Base-by-base conservation (phyloP, 768 basidiomycete species). In the Daedaleopsis sinensis region DNA sequence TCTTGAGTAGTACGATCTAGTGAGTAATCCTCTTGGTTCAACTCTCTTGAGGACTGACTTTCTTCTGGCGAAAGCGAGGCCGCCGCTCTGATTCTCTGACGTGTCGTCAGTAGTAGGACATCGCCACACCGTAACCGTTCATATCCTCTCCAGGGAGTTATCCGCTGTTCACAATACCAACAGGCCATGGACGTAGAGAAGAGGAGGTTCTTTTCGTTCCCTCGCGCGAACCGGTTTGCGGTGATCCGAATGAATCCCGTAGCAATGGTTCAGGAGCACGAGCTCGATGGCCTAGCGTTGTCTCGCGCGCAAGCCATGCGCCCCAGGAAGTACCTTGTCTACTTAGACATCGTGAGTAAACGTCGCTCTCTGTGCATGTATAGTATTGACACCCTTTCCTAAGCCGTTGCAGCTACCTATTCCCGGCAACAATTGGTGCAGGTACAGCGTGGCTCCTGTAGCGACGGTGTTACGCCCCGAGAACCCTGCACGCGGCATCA, bases 361-460 rank as follows among this genome's bases (percentile, higher is more conserved):
- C 9, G 5, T n/a, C n/a, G n/a, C 44, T 21, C n/a, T 18, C 9
- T 9, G 44, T 12, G 27, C 35, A 55, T 15, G n/a, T 8, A 21
- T 15, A 5, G 24, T 13, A 6, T 19, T n/a, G 19, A 32, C 3
- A 32, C 27, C 12, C 7, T 1, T 7, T 32, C 8, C 9, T 13
- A 42, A 48, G 12, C 46, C 18, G 1, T 49, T 19, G 38, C n/a
- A 60, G 7, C 23, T 60, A 1, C 53, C 59, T 1, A 16, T 37
- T 2, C 53, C 54, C 3, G 49, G 38, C 4, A 50, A 43, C n/a
- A 16, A n/a, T 4, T 60, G 59, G 59, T 60, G 39, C n/a, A 46
- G 53, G 11, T 60, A 42, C 49, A 12, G 55, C 13, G 53, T 60
- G 1, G 1, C 27, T 6, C 59, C 47, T 1, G 49, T 60, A 5